Base-by-base conservation (phyloP, 495 filamentous ascomycete genomes). In the Penicillium diatomitis region DNA sequence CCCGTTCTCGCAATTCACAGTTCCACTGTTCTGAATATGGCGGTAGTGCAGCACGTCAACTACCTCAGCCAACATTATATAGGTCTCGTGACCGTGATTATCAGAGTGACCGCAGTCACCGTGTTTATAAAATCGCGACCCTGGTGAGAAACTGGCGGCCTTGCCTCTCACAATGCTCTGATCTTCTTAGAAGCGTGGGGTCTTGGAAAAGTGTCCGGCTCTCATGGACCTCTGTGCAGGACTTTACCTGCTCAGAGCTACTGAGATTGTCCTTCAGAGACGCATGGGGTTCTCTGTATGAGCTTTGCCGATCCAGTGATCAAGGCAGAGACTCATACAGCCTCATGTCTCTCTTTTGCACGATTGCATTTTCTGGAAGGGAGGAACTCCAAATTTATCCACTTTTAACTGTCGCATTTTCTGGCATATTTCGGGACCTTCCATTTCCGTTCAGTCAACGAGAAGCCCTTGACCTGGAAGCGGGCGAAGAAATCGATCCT, bases 1-100 rank as follows among this genome's bases (percentile, higher is more conserved):
- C 72, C 28, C 43, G 57, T 9, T 65, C 74, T 49, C 65, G 79
- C 4, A 60, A 69, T 36, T 61, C 73, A 0, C 57, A 54, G 0
- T 77, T 76, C 54, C 62, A 66, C 27, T 63, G 72, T 4, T 57
- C 63, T 6, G 72, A 70, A 0, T 83, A 75, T 51, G 80, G 77
- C 4, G 77, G 54, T 2, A 38, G n/a, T 32, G 7, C 72, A 0
- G 77, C 76, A 43, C n/a, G 51, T 6, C 54, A 65, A 47, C 72
- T 56, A 0, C 50, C 55, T 0, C 9, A 27, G 4, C 28, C 54
- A 8, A 7, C 9, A 10, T 27, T 1, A 6, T 78, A 74, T 41
- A 42, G 30, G 6, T 33, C 47, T 8, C 46, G 54, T 8, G 54
- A 57, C 35, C 11, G 20, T 5, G 31, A 41, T 5, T 32, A 12